phyloP scores from a whole-genome alignment of 495 filamentous ascomycete species.

The Staphylotrichum tortipilum region DNA sequence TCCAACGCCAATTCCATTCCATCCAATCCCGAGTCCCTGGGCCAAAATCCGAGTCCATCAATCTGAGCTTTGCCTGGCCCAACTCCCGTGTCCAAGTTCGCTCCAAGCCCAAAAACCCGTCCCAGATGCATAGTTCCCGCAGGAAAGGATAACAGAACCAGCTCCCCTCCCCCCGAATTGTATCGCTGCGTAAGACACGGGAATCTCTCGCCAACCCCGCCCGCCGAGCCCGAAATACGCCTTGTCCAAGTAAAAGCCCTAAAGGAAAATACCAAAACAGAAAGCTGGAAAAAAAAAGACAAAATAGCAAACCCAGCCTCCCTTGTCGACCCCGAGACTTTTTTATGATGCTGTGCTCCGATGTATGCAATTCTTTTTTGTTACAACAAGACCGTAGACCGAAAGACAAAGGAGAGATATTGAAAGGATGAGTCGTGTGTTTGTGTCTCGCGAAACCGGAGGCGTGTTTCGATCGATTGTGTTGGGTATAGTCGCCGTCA shows the following conservation, averaged over 20 bases:
- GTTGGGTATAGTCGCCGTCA: conserved; percentile 28
- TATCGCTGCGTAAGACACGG: conserved; percentile 26
- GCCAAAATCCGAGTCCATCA: conserved; percentile 6
- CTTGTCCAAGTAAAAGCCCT: conserved; percentile 16
- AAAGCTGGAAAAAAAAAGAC: conserved; percentile 21
- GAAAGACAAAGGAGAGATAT: conserved; percentile 26
- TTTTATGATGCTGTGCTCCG: conserved; percentile 47
- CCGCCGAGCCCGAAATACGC: conserved; percentile 25
- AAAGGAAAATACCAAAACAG: conserved; percentile 21
- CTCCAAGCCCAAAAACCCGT: conserved; percentile 7
- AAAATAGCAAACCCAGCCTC: conserved; percentile 20
- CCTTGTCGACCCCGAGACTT: conserved; percentile 26
- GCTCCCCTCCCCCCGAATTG: conserved; percentile 27
- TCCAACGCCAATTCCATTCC: conserved; percentile 16
- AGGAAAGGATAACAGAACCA: conserved; percentile 29
- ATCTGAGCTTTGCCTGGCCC: conserved; percentile 12
- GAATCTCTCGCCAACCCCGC: conserved; percentile 11
- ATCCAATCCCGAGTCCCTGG: too few species aligned
- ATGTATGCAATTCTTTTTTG: conserved; percentile 39
- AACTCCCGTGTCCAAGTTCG: conserved; percentile 7
- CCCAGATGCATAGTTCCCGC: conserved; percentile 25
- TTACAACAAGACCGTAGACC: conserved; percentile 34
- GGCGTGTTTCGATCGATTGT: conserved; percentile 17
- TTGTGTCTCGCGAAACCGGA: conserved; percentile 12
- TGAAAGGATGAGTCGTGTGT: conserved; percentile 19